Percentiles rank a stretch among this genome's conserved stretches.
Conservation (phyloP, 225 moss, liverwort and hornwort genomes). For the Ulota crispa region DNA sequence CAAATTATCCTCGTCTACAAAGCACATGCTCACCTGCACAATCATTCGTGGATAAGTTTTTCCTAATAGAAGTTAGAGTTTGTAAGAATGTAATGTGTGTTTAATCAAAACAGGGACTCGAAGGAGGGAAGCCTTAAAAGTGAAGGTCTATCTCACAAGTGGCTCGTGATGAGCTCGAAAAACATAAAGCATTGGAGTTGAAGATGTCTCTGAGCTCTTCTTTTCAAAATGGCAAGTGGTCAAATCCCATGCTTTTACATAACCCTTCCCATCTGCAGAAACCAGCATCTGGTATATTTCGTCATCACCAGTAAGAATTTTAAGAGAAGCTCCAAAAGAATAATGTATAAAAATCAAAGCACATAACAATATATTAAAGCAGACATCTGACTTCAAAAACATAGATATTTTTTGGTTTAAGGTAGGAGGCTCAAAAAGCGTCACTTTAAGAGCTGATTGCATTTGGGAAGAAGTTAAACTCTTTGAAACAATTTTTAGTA, state of each 20-base stretch:
- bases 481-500: no score
- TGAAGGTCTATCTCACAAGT: constrained; percentile 50
- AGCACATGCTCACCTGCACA: constrained; percentile 71
- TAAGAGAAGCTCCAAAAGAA: background rate
- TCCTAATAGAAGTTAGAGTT: background rate
- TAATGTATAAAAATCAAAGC: background rate
- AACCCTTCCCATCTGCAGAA: constrained; percentile 65
- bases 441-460: no score
- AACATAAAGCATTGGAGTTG: constrained; percentile 48
- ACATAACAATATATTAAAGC: background rate
- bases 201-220: constrained; percentile 33
- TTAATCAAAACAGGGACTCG: background rate
- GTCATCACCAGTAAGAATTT: background rate
- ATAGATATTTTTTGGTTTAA: background rate
- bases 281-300: constrained; percentile 50
- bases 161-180: constrained; percentile 90
- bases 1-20: constrained; percentile 65
- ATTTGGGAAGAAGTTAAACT: no score
- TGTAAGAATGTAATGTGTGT: background rate
- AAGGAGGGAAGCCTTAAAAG: background rate
- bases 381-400: background rate
- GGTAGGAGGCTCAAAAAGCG: no score
- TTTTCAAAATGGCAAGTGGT: constrained; percentile 64
- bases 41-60: background rate
- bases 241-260: constrained; percentile 74